A percentile compares a stretch with the other conserved stretches of the same genome.
Evolutionary conservation across 352 stramenopile species (phyloP).

Genomic region (Ophiocytium majus): DNA sequence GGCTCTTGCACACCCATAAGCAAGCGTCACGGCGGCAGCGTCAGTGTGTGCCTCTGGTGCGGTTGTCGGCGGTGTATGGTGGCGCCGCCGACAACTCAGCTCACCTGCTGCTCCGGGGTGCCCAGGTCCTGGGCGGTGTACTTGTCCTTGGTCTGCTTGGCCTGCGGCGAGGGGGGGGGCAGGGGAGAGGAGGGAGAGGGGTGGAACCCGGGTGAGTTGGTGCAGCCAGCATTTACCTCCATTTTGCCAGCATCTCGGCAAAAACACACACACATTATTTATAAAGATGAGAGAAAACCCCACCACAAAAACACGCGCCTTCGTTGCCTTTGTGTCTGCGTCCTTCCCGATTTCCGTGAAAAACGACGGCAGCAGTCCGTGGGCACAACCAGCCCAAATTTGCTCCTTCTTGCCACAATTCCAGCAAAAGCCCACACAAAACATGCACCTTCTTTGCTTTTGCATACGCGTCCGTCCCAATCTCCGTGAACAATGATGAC

Average conservation of each 20-base stretch:
- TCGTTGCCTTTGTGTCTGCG: background rate
- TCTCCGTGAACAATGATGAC: background rate
- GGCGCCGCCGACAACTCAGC: no score
- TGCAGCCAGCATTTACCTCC: background rate
- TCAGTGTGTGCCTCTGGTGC: no score
- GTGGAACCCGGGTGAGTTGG: no score
- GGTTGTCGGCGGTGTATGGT: no score
- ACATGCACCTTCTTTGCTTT: no score
- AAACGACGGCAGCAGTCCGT: no score
- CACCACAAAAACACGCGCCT: background rate
- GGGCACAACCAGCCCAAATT: no score
- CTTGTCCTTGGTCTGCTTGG: constrained; percentile 58
- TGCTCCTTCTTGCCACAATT: no score
- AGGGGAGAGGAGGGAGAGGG: no score
- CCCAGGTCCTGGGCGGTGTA: constrained; percentile 62
- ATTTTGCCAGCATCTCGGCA: background rate
- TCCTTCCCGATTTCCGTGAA: background rate
- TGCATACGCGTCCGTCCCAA: background rate
- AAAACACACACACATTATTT: background rate
- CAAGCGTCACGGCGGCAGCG: background rate
- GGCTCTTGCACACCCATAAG: background rate
- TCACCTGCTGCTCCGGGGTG: constrained; percentile 56
- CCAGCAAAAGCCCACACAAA: no score
- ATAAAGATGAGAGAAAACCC: background rate
- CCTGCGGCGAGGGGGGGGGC: background rate